Percentiles rank a stretch among this genome's conserved stretches.
These are phyloP conservation scores for Hypoxylon crocopeplum DNA, from an alignment of 495 filamentous ascomycete genomes.

Conservation along the genomic window DNA sequence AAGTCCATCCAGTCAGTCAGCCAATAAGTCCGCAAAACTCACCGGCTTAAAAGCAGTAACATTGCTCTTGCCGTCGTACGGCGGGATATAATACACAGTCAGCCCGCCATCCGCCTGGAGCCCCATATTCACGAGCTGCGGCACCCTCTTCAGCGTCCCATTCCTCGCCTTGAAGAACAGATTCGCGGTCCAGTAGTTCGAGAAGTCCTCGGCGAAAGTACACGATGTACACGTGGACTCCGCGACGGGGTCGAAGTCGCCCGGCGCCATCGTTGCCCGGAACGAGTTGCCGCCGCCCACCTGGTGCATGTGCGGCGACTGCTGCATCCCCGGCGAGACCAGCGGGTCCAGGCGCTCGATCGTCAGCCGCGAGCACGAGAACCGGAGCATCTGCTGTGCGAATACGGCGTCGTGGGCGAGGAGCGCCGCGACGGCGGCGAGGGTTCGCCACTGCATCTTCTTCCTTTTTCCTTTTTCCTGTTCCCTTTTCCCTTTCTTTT, in stretches of 20 bases:
- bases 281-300: slow-evolving; percentile 51
- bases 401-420: slow-evolving; percentile 44
- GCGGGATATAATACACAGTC: slow-evolving; percentile 52
- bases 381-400: slow-evolving; percentile 56
- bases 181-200: slow-evolving; percentile 53
- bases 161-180: slow-evolving; percentile 51
- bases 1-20: slow-evolving; percentile 13
- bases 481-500: too few relatives aligned
- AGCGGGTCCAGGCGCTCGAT: slow-evolving; percentile 38
- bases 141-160: slow-evolving; percentile 49
- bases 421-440: slow-evolving; percentile 51
- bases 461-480: slow-evolving; percentile 28
- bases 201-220: slow-evolving; percentile 45
- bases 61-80: slow-evolving; percentile 45
- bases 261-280: slow-evolving; percentile 40
- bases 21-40: slow-evolving; percentile 10
- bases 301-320: slow-evolving; percentile 49
- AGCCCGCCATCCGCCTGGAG: slow-evolving; percentile 46
- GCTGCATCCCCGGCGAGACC: slow-evolving; percentile 36
- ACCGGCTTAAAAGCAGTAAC: slow-evolving; percentile 54
- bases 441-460: slow-evolving; percentile 55
- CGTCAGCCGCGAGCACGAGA: slow-evolving; percentile 36
- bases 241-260: slow-evolving; percentile 32
- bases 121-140: slow-evolving; percentile 45
- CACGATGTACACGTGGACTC: slow-evolving; percentile 45